Percentiles rank a stretch among this genome's conserved stretches.
Conservation (phyloP, 768 basidiomycete genomes). For the Boletus tomentosulus region DNA sequence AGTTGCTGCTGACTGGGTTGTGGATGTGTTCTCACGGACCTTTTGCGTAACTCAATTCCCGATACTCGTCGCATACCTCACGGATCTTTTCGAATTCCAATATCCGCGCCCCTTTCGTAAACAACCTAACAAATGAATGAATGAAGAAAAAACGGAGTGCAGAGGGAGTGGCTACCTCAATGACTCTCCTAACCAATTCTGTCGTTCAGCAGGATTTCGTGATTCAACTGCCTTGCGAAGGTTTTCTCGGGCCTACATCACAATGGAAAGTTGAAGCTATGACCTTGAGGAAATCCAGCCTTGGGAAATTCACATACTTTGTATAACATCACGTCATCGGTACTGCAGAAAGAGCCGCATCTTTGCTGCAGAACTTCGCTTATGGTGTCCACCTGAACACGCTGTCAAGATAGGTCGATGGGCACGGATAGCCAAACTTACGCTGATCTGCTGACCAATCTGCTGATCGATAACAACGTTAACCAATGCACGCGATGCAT, state of each 20-base stretch:
- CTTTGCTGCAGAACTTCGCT: conserved; percentile 91
- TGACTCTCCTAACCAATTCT: conserved; percentile 81
- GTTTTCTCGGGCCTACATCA: conserved; percentile 81
- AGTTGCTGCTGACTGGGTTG: background rate
- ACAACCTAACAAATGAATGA: conserved; percentile 51
- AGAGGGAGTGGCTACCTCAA: conserved; percentile 53
- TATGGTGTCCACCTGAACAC: conserved; percentile 84
- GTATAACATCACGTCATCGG: conserved; percentile 97
- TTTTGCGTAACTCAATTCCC: conserved; percentile 75
- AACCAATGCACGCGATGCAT: conserved; percentile 84
- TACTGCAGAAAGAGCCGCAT: conserved; percentile 96
- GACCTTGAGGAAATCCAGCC: background rate
- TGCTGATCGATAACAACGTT: conserved; percentile 98
- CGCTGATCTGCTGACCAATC: conserved; percentile 94
- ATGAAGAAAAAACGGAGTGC: background rate
- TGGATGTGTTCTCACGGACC: conserved; percentile 41
- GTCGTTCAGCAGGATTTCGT: conserved; percentile 65
- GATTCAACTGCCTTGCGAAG: conserved; percentile 87
- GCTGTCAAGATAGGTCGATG: conserved; percentile 4
- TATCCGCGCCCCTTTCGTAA: conserved; percentile 82
- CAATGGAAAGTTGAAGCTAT: conserved; percentile 1
- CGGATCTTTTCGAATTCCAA: conserved; percentile 79
- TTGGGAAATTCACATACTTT: conserved; percentile 51
- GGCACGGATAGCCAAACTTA: conserved; percentile 35
- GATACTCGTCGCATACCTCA: conserved; percentile 88